These are phyloP conservation scores for sunflower (Helianthus annuus) DNA, from an alignment of 129 eudicot genomes.

Conservation along the genomic window HanXRQr2.0-SUNRISE NC_035436.2:33998767-33999266, in stretches of 20 bases:
- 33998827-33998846: background rate
- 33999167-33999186: constrained; percentile 98
- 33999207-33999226: constrained; percentile 36
- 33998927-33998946: constrained; percentile 88
- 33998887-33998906: constrained; percentile 70
- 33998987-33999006: constrained; percentile 98
- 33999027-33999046: constrained; percentile 74
- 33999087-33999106: background rate
- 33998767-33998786: too few species aligned
- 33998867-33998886: background rate
- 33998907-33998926: constrained; percentile 97
- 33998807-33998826: too few species aligned
- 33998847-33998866: background rate
- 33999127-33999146: constrained; percentile 51
- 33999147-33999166: constrained; percentile 91
- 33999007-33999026: constrained; percentile 90
- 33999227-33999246: background rate
- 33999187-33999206: constrained; percentile 93
- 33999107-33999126: background rate
- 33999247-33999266: too few species aligned
- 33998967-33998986: constrained; percentile 95
- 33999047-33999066: constrained; percentile 57
- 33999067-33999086: background rate
- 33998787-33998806: too few species aligned
- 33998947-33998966: constrained; percentile 93